These are phyloP conservation scores for Penicillium salamii DNA, from an alignment of 495 filamentous ascomycete genomes.

Conservation along the genomic window DNA sequence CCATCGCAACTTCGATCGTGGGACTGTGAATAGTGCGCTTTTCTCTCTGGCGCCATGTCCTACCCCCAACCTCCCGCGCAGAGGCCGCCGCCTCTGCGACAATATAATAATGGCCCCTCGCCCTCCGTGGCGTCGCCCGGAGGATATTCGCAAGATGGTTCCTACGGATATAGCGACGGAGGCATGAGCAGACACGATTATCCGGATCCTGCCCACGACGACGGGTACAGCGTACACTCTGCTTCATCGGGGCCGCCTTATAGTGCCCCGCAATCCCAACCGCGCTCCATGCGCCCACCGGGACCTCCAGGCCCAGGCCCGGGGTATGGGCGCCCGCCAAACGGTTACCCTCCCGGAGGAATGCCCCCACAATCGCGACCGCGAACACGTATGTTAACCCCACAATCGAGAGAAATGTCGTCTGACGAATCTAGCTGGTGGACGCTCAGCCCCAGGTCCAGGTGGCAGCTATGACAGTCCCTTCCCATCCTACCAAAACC, in stretches of 20 bases:
- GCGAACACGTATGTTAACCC: slow-evolving; percentile 33
- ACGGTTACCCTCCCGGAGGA: slow-evolving; percentile 23
- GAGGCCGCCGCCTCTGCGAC: slow-evolving; percentile 50
- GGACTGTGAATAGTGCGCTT: neutral
- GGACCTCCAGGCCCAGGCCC: slow-evolving; percentile 54
- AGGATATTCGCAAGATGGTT: slow-evolving; percentile 48
- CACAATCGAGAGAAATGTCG: neutral
- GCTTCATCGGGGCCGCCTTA: slow-evolving; percentile 48
- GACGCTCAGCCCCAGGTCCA: slow-evolving; percentile 39
- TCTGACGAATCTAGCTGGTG: slow-evolving; percentile 21
- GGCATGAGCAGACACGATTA: slow-evolving; percentile 21
- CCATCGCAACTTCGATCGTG: neutral
- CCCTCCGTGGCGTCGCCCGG: slow-evolving; percentile 27
- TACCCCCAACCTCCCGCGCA: slow-evolving; percentile 30
- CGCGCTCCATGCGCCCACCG: slow-evolving; percentile 35
- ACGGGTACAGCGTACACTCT: slow-evolving; percentile 32
- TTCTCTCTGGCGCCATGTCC: slow-evolving; percentile 27
- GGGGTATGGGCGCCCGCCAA: slow-evolving; percentile 37
- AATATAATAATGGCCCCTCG: slow-evolving; percentile 43
- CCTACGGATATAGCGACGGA: slow-evolving; percentile 39
- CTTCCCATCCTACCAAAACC: slow-evolving; percentile 60
- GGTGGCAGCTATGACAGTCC: slow-evolving; percentile 63
- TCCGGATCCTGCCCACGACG: slow-evolving; percentile 41
- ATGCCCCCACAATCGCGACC: slow-evolving; percentile 26
- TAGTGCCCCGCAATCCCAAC: slow-evolving; percentile 34